Evolutionary conservation across 257 asterid genomes (phyloP).

Genomic region (Fraxinus americana): DNA sequence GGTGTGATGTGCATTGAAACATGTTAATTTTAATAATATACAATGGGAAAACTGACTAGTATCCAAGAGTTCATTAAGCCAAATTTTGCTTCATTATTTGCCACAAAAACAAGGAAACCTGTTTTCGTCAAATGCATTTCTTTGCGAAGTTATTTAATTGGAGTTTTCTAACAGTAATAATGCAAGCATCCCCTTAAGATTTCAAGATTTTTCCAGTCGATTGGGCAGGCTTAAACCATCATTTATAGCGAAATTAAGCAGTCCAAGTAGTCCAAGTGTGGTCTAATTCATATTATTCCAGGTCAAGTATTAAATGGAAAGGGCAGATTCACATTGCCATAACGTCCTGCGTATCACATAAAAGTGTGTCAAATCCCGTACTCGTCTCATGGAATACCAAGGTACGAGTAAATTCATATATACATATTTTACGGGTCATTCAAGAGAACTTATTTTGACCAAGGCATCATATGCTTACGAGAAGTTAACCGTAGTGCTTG

Average conservation of each 20-base stretch:
- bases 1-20: slow-evolving; percentile 36
- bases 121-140: neutral
- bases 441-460: neutral
- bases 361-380: neutral
- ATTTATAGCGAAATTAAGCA: neutral
- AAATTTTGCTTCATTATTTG: slow-evolving; percentile 20
- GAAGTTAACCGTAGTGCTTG: neutral
- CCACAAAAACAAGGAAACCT: slow-evolving; percentile 25
- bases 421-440: neutral
- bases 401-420: neutral
- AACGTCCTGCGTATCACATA: neutral
- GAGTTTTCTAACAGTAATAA: neutral
- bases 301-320: neutral
- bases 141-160: neutral
- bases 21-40: slow-evolving; percentile 6
- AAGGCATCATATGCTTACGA: neutral
- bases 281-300: neutral
- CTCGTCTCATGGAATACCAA: neutral
- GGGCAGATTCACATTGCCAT: neutral
- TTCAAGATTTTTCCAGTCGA: neutral
- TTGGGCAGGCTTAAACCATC: neutral
- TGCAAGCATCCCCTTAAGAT: slow-evolving; percentile 14
- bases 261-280: neutral
- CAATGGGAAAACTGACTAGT: slow-evolving; percentile 22
- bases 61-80: slow-evolving; percentile 25